Base-by-base conservation (phyloP, 805 yeast genomes). In the Wickerhamomyces xylosicus region DNA sequence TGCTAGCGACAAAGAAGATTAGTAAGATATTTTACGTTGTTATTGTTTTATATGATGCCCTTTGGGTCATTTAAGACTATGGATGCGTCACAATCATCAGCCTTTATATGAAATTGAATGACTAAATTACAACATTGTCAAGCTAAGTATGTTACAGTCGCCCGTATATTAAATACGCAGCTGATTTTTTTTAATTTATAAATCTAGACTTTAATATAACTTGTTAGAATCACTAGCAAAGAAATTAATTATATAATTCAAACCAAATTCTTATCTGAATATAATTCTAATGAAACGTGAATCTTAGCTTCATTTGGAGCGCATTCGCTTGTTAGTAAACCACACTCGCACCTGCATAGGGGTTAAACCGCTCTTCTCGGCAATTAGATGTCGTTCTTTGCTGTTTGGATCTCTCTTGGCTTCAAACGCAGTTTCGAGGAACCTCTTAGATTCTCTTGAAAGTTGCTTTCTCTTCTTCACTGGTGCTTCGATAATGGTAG, bases 1-100 rank as follows among this genome's bases (percentile, higher is more conserved):
- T 37, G 84, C 77, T 47, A 66, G 71, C 39, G 82, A 74, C 37
- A 82, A 75, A 37, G 69, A 64, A 33, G 19, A 22, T 22, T 22
- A n/a, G n/a, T n/a, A n/a, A n/a, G n/a, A n/a, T n/a, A n/a, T n/a
- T n/a, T n/a, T n/a, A n/a, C n/a, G n/a, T n/a, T n/a, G n/a, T n/a
- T n/a, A n/a, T n/a, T n/a, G n/a, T n/a, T n/a, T n/a, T n/a, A n/a
- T n/a, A n/a, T n/a, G n/a, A n/a, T n/a, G n/a, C n/a, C n/a, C n/a
- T n/a, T n/a, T n/a, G n/a, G n/a, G n/a, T n/a, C n/a, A n/a, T n/a
- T n/a, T n/a, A n/a, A n/a, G n/a, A n/a, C n/a, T n/a, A n/a, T n/a
- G n/a, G n/a, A n/a, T n/a, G n/a, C 25, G 22, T 15, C 17, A 18
- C 32, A 32, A 13, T 22, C 13, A 22, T 22, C 28, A 22, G 13